Conservation (phyloP, 2,329 filamentous ascomycete species). For the Fusarium sp. region DNA sequence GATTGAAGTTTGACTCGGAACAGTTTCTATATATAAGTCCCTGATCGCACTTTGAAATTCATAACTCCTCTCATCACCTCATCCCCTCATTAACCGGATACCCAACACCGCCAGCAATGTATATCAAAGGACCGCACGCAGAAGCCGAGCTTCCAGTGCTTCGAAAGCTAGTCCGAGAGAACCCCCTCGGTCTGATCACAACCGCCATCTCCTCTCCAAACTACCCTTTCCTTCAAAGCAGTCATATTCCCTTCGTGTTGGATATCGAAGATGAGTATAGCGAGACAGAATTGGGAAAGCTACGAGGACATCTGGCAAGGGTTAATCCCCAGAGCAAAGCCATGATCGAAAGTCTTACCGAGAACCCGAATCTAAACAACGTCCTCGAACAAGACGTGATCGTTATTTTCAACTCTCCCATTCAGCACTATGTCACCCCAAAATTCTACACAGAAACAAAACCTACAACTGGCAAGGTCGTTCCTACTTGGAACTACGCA, state of each 20-base stretch:
- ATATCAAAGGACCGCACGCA: slow-evolving; percentile 65
- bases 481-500: slow-evolving; percentile 77
- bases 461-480: slow-evolving; percentile 71
- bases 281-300: slow-evolving; percentile 54
- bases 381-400: slow-evolving; percentile 65
- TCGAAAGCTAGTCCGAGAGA: slow-evolving; percentile 66
- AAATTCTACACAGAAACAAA: slow-evolving; percentile 76
- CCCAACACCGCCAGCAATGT: slow-evolving; percentile 57
- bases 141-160: slow-evolving; percentile 62
- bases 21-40: neutral
- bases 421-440: slow-evolving; percentile 74
- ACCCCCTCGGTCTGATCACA: slow-evolving; percentile 71
- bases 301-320: slow-evolving; percentile 72
- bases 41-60: neutral
- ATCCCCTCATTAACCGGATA: neutral
- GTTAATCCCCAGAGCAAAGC: slow-evolving; percentile 72
- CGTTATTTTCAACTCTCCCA: slow-evolving; percentile 68
- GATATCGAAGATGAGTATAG: slow-evolving; percentile 58
- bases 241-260: slow-evolving; percentile 70
- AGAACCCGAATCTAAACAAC: slow-evolving; percentile 33
- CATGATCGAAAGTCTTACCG: slow-evolving; percentile 60
- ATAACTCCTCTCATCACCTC: neutral
- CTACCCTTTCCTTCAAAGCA: slow-evolving; percentile 65
- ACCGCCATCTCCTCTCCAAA: slow-evolving; percentile 66
- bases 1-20: neutral